Evolutionary conservation across 169 alveolate genomes (phyloP).

Genomic region (Cryptosporidium meleagridis): DNA sequence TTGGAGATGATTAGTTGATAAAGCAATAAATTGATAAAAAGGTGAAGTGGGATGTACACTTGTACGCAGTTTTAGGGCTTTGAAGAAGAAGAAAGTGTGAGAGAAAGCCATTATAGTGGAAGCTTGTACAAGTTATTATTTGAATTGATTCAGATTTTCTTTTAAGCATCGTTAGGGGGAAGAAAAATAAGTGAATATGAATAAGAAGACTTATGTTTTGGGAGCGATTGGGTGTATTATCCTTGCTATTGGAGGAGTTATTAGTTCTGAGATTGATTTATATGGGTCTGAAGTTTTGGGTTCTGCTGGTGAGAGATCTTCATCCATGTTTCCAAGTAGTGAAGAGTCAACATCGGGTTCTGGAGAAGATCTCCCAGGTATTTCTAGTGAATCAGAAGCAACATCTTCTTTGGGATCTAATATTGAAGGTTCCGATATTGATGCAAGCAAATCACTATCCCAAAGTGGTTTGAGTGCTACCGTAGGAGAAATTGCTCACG

Average conservation of each 20-base stretch:
- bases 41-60: conserved; percentile 6
- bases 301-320: not conserved
- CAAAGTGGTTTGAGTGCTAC: not conserved
- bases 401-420: not conserved
- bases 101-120: not conserved
- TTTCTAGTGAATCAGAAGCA: not conserved
- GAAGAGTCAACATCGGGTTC: not conserved
- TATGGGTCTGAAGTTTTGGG: not conserved
- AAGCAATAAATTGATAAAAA: conserved; percentile 2
- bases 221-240: conserved; percentile 1
- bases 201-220: not conserved
- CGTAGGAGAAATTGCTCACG: not conserved
- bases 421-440: not conserved
- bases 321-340: not conserved
- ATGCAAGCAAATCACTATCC: not conserved
- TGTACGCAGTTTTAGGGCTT: not conserved
- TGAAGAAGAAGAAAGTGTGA: not conserved
- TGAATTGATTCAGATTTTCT: not conserved
- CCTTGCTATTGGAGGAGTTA: conserved; percentile 4
- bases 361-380: not conserved
- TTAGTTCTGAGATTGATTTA: not conserved
- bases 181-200: not conserved
- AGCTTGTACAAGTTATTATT: not conserved
- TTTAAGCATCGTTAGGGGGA: not conserved
- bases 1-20: not conserved